Base-by-base conservation (phyloP, 1,284 basidiomycete species). In the Trichosporon sp. region DNA sequence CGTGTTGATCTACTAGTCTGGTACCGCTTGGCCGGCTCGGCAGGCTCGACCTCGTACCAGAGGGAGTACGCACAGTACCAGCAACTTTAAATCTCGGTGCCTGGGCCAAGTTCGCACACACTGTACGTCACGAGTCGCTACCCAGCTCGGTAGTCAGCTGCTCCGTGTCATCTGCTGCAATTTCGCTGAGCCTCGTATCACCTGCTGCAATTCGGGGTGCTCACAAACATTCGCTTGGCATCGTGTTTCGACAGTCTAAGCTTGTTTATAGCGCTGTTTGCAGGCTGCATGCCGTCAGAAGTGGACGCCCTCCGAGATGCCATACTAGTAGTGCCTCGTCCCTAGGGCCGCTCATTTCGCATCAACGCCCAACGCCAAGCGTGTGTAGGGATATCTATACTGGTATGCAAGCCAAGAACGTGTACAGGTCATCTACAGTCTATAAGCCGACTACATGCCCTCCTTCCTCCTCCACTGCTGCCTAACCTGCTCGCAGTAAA, bases 401-500 rank as follows among this genome's bases (percentile, higher is more conserved):
- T 13, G 34, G 13, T 6, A 44, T 19, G 37, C 37, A 44, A 6
- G 16, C n/a, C n/a, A n/a, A n/a, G n/a, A 19, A 7, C 37, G 16
- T 19, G 3, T n/a, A 16, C 37, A 19, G n/a, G 16, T 19, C 34
- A 37, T 11, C 37, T 19, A 44, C 37, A 37, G 36, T n/a, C 36
- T n/a, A 44, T n/a, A n/a, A n/a, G n/a, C n/a, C 25, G 37, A 27
- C 31, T 52, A 25, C 60, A 46, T 4, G n/a, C 49, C 37, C 64
- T 73, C 70, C 21, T 67, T 52, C 56, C 64, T 56, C 40, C 65
- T 66, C 71, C 72, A 78, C 21, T 75, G 71, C 23, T 34, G 56
- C 34, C 73, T 66, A 19, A 75, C 65, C 1, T 56, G 65, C 65
- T 75, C 78, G 58, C 74, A 77, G 46, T 65, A 58, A 44, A 67